Evolutionary conservation across 257 asterid species (phyloP), one percentile per base, ranked within the genome.

Genomic region (Nyctanthes arbortristis): DNA sequence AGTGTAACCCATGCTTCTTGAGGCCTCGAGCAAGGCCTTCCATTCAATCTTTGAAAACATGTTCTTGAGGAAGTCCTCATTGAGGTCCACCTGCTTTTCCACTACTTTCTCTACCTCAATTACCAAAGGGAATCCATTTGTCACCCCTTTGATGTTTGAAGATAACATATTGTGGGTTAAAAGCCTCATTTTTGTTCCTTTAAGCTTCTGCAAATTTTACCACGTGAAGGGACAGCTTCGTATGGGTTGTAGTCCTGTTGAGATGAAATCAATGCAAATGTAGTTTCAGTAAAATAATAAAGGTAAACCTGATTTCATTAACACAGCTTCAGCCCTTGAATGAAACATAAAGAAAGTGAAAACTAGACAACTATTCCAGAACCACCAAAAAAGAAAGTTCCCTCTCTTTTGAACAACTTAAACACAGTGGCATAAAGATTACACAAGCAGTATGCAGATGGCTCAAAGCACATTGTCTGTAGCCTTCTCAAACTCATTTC

Each of bases 141-240:
- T 47, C 28, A 92, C 95, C 1, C 97, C 97, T 78, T 90, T 90
- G 81, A 92, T 88, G 79, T 87, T 92, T 12, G 95, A 92, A 24
- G 98, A 84, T 13, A 92, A 76, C 98, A 92, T 92, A 57, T 90
- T 90, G 65, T 90, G 97, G 25, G 98, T 90, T 63, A 92, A 72
- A 33, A 92, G 96, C 88, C 96, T 88, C 98, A 92, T 92, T 47
- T 73, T 40, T 7, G 12, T 65, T 30, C 56, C 31, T 55, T n/a
- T n/a, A 16, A 55, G 27, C 47, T 10, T 33, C 59, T 16, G n/a
- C 30, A 2, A 18, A 54, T 49, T 59, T 36, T 18, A 4, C 14
- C 65, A 64, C 61, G 54, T 43, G 47, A 37, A n/a, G n/a, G 18
- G 36, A 8, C 6, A 43, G 56, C 73, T 65, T 58, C 9, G 33